These are phyloP conservation scores for Beta corolliflora DNA, from an alignment of 179 eudicot species.

Conservation along the genomic window DNA sequence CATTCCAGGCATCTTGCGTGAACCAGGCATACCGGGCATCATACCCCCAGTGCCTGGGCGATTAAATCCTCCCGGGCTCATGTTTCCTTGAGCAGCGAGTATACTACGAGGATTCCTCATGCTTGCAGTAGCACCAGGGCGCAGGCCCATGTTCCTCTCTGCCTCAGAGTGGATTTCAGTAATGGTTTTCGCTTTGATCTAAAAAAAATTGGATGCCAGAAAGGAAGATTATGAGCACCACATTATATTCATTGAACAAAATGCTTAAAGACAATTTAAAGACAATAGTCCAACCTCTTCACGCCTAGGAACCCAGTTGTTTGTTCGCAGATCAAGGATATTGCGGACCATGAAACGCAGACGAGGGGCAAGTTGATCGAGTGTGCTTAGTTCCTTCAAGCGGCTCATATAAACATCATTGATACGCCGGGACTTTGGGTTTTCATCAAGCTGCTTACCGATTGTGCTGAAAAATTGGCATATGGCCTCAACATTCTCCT, in stretches of 20 bases:
- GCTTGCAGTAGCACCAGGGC: conserved; percentile 77
- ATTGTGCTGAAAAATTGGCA: conserved; percentile 93
- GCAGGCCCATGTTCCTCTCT: conserved; percentile 74
- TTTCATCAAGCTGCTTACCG: conserved; percentile 97
- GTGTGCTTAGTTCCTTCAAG: conserved; percentile 68
- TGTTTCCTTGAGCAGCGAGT: conserved; percentile 63
- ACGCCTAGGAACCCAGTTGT: conserved; percentile 89
- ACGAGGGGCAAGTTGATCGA: conserved; percentile 76
- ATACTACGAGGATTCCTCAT: conserved; percentile 60
- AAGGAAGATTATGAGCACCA: background rate
- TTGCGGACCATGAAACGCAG: conserved; percentile 89
- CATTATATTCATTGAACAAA: background rate
- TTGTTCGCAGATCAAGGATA: conserved; percentile 73
- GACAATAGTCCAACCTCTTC: conserved; percentile 68
- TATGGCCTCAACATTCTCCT: conserved; percentile 94
- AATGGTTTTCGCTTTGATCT: conserved; percentile 89
- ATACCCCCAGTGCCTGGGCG: conserved; percentile 87
- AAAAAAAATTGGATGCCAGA: conserved; percentile 12
- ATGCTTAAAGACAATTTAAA: no score
- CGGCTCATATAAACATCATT: conserved; percentile 72
- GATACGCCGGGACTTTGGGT: conserved; percentile 65
- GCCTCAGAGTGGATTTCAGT: conserved; percentile 84
- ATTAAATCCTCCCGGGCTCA: conserved; percentile 61
- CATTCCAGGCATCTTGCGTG: conserved; percentile 86
- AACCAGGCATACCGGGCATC: conserved; percentile 99